Base-by-base conservation (phyloP, 1,284 basidiomycete genomes). In the Cystodermella granulosa region DNA sequence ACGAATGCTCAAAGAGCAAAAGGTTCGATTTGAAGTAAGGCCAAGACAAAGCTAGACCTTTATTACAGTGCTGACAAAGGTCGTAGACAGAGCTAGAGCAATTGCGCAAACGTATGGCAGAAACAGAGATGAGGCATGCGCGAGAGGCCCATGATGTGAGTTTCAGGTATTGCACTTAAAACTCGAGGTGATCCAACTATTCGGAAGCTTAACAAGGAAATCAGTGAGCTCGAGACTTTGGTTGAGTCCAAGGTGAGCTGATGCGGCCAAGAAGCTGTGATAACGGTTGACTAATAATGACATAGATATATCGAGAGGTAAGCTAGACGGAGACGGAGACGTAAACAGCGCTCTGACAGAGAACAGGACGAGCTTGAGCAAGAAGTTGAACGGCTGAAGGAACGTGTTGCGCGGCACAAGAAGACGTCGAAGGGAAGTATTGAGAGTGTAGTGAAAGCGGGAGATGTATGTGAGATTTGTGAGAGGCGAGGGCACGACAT, bases 191-290 rank as follows among this genome's bases (percentile, higher is more conserved):
- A n/a, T n/a, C n/a, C n/a, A n/a, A n/a, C n/a, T n/a, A n/a, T n/a
- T n/a, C n/a, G n/a, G n/a, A n/a, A 92, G 87, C 77, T 91, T 50
- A 88, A 91, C 66, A 90, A 91, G 59, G 91, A 95, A 67, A 88
- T 95, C 42, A 80, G 83, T 43, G 91, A 95, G 62, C 75, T 96
- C 18, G 92, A 96, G 65, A 79, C 83, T 47, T 73, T 96, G 37
- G 83, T 95, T 28, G 92, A 96, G 65, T 80, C 88, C 47, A 95
- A 96, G 80, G 81, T 84, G 50, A 43, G 69, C 45, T 7, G 13
- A n/a, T n/a, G 15, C n/a, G n/a, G 18, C 17, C 14, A 24, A 8
- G 24, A 5, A 37, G 8, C 14, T 39, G 15, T 20, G 20, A 23
- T 5, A 23, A 31, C 35, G 31, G 16, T 45, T n/a, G n/a, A 38